These are phyloP conservation scores for Solanum hybrid DNA, from an alignment of 305 asterid species.

Conservation along the genomic window DNA sequence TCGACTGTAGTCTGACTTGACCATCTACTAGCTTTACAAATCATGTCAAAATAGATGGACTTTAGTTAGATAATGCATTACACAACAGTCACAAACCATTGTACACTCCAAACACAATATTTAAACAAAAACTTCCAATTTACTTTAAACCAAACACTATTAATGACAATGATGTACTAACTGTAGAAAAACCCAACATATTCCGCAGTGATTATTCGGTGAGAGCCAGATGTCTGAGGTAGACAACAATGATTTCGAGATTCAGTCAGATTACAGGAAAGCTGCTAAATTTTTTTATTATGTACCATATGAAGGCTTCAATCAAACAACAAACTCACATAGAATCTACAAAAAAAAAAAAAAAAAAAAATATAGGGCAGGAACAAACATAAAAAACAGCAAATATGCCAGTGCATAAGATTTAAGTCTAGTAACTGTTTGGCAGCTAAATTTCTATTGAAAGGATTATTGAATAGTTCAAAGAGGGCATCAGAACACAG, in stretches of 20 bases:
- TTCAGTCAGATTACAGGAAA: neutral
- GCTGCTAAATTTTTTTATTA: neutral
- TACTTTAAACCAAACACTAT: neutral
- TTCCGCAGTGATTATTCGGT: neutral
- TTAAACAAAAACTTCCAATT: neutral
- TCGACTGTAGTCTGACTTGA: constrained; percentile 91
- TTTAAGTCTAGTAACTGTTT: neutral
- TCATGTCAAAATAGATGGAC: constrained; percentile 10
- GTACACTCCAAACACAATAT: neutral
- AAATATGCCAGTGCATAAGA: neutral
- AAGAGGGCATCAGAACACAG: neutral
- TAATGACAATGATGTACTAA: neutral
- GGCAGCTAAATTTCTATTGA: neutral
- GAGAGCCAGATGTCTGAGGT: neutral
- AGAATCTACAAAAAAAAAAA: neutral
- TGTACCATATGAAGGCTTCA: neutral
- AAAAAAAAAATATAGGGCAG: neutral
- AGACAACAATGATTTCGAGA: neutral
- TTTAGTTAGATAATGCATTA: neutral
- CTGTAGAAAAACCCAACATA: neutral
- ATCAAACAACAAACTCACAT: neutral
- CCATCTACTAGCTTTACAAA: constrained; percentile 94
- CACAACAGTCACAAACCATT: constrained; percentile 2
- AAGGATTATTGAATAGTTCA: neutral
- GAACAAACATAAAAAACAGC: neutral